phyloP scores from a whole-genome alignment of 345 rosid species.

The Eucalyptus marginata region DNA sequence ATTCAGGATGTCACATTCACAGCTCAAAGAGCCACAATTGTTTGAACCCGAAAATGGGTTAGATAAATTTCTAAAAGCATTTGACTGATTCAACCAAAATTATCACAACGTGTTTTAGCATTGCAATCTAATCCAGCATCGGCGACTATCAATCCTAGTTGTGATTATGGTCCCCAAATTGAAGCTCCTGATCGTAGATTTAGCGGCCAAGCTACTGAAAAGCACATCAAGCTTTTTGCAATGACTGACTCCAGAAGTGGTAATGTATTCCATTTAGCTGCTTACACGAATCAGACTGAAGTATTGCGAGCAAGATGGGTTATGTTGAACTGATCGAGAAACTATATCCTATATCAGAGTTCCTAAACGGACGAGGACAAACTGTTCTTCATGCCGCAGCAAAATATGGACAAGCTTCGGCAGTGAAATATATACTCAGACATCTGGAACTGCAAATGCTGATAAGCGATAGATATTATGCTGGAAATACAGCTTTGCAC shows the following conservation, averaged over 20 bases:
- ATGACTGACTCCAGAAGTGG: background rate
- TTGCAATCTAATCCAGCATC: no score
- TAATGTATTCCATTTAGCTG: background rate
- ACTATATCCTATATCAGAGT: background rate
- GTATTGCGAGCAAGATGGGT: background rate
- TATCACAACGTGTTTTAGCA: no score
- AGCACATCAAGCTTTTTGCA: background rate
- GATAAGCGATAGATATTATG: background rate
- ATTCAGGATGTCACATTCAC: no score
- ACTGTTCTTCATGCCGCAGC: background rate
- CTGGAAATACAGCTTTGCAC: background rate
- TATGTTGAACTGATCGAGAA: background rate
- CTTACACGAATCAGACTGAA: background rate
- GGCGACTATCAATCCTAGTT: no score
- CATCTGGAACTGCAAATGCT: accelerated
- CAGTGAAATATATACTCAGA: background rate
- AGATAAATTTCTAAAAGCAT: no score
- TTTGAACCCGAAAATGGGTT: no score
- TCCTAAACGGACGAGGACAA: background rate
- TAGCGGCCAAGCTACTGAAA: background rate
- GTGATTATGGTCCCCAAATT: background rate
- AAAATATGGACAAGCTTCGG: background rate
- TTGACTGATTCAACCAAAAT: no score
- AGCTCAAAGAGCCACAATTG: no score
- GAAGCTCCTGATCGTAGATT: background rate